Evolutionary conservation across 345 rosid species (phyloP), one percentile per base, ranked within the genome.

Genomic region (Rubroshorea leprosula): DNA sequence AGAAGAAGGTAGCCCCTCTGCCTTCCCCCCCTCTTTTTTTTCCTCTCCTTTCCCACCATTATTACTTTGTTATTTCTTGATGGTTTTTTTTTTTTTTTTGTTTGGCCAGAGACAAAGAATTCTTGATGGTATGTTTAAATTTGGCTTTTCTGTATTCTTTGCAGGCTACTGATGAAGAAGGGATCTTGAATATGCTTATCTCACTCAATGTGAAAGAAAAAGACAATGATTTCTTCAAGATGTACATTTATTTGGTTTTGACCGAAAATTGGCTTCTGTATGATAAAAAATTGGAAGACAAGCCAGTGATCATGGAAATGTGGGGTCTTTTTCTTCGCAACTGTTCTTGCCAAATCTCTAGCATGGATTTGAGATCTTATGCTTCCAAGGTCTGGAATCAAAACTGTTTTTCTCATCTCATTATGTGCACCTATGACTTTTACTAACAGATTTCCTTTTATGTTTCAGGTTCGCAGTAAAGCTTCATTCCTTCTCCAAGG

Each of bases 181-280:
- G 69, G 45, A 63, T 89, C 45, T 61, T 93, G 60, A 74, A 64
- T 60, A 65, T 57, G 9, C 80, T 93, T 51, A 70, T 84, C 24
- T 68, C 84, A 51, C 71, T 81, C 25, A 76, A 84, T 16, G 64
- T 89, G 74, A 86, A 76, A 63, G 91, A 85, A 4, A 83, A 73
- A 60, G 50, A 60, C 17, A 78, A 87, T 54, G 76, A 89, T 60
- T 82, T 89, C 60, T 84, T 84, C 78, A 79, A 66, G 64, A 51
- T 80, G 56, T 89, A 80, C 70, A 67, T 83, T n/a, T 72, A 69
- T 54, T 55, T 92, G 72, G 83, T 76, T 70, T 68, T 89, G 69
- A 63, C 76, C 0, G 87, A 84, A 69, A 77, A 89, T 51, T 92
- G 96, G 98, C 89, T 92, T 72, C 70, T 77, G 52, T 75, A 73